Conservation (phyloP, 257 asterid genomes). For the Thymus mandschuricus region DNA sequence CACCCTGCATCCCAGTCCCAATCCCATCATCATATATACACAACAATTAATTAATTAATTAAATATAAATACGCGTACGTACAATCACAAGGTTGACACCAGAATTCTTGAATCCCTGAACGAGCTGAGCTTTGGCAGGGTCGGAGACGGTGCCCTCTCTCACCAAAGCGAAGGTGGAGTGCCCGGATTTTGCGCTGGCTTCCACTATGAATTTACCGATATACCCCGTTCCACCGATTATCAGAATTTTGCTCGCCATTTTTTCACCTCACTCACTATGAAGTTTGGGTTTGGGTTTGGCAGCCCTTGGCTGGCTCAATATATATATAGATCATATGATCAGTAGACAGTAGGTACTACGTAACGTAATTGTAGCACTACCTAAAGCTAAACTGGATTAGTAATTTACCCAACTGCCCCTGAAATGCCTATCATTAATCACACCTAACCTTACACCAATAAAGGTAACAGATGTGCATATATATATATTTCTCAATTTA, state of each 20-base stretch:
- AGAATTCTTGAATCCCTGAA: constrained; percentile 52
- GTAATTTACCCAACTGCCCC: background rate
- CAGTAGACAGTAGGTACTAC: too few species aligned
- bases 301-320: too few species aligned
- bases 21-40: background rate
- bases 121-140: constrained; percentile 54
- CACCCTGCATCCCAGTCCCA: constrained; percentile 42
- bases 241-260: constrained; percentile 56
- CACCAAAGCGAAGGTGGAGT: constrained; percentile 66
- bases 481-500: too few species aligned
- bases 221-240: constrained; percentile 81
- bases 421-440: background rate
- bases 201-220: constrained; percentile 71
- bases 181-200: constrained; percentile 67
- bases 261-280: constrained; percentile 36
- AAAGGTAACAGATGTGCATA: background rate
- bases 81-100: constrained; percentile 63
- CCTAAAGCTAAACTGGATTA: background rate
- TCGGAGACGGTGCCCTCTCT: constrained; percentile 57
- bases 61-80: background rate
- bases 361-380: background rate
- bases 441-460: background rate
- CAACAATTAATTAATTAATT: too few species aligned
- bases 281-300: too few species aligned
- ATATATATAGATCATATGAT: too few species aligned